Evolutionary conservation across 805 yeast genomes (phyloP).

Genomic region (Saturnispora halmiae): DNA sequence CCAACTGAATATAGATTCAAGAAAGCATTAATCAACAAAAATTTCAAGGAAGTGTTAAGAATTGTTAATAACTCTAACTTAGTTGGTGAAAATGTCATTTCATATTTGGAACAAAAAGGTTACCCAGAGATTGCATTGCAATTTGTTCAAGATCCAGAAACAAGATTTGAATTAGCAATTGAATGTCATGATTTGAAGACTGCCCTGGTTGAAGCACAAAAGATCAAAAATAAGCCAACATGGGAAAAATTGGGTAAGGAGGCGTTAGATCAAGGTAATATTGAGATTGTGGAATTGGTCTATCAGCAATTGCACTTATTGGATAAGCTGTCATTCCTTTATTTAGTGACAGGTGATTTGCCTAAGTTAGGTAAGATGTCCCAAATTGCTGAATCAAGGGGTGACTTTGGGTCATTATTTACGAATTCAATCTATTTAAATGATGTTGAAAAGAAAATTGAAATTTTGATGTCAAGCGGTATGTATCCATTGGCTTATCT

Average conservation of each 20-base stretch:
- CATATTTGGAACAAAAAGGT: slow-evolving; percentile 88
- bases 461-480: slow-evolving; percentile 68
- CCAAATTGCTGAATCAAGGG: slow-evolving; percentile 79
- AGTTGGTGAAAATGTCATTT: slow-evolving; percentile 96
- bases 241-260: slow-evolving; percentile 84
- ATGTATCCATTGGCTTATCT: slow-evolving; percentile 86
- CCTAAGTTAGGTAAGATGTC: slow-evolving; percentile 77
- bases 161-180: slow-evolving; percentile 89
- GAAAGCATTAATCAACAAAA: slow-evolving; percentile 80
- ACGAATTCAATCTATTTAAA: slow-evolving; percentile 75
- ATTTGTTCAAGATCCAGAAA: slow-evolving; percentile 93
- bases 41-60: slow-evolving; percentile 85
- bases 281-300: slow-evolving; percentile 73
- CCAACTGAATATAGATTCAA: slow-evolving; percentile 97
- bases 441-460: slow-evolving; percentile 65
- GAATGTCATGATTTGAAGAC: slow-evolving; percentile 84
- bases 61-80: slow-evolving; percentile 80
- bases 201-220: slow-evolving; percentile 83
- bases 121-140: slow-evolving; percentile 96
- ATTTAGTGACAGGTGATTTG: slow-evolving; percentile 73
- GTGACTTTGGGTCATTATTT: slow-evolving; percentile 68
- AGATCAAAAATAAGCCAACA: slow-evolving; percentile 52
- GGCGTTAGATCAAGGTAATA: slow-evolving; percentile 85
- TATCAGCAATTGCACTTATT: slow-evolving; percentile 81
- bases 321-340: slow-evolving; percentile 84